Percentiles rank a stretch among this genome's conserved stretches.
These are phyloP conservation scores for Geotrichum phurueaensis DNA, from an alignment of 1,139 yeast species.

Conservation along the genomic window DNA sequence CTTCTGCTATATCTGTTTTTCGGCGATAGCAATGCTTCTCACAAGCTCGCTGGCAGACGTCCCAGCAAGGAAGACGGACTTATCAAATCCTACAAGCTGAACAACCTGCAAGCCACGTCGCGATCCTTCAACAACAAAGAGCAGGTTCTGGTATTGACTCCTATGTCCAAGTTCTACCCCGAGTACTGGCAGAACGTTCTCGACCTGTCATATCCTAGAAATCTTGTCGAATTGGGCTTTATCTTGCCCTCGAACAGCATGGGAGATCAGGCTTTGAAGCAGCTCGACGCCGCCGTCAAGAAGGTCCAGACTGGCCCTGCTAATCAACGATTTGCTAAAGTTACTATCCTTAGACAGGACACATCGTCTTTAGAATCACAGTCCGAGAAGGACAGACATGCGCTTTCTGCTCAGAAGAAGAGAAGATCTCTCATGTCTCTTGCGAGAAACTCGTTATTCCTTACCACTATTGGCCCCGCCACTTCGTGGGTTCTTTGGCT, in stretches of 20 bases:
- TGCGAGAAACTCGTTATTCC: constrained; percentile 84
- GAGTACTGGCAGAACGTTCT: constrained; percentile 83
- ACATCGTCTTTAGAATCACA: constrained; percentile 68
- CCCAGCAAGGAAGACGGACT: constrained; percentile 2
- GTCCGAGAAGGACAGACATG: constrained; percentile 73
- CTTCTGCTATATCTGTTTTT: constrained; percentile 2
- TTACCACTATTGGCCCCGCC: constrained; percentile 82
- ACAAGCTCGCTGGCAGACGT: constrained; percentile 1
- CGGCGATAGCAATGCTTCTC: neutral
- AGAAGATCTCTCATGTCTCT: constrained; percentile 87
- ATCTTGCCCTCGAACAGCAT: constrained; percentile 75
- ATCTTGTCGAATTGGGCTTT: constrained; percentile 79
- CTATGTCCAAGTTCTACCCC: constrained; percentile 77
- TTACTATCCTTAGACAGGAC: constrained; percentile 87
- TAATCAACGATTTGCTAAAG: constrained; percentile 60
- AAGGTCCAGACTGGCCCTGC: constrained; percentile 55
- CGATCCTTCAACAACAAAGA: constrained; percentile 70
- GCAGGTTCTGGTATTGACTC: constrained; percentile 76
- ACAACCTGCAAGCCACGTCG: constrained; percentile 62
- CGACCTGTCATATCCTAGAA: constrained; percentile 73
- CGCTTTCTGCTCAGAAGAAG: constrained; percentile 68
- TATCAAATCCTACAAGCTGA: constrained; percentile 78
- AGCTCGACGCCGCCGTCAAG: constrained; percentile 69
- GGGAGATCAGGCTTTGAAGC: constrained; percentile 71
- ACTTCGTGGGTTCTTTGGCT: constrained; percentile 96